Evolutionary conservation across 257 asterid species (phyloP), one percentile per base, ranked within the genome.

Genomic region (Gentiana macrophylla): DNA sequence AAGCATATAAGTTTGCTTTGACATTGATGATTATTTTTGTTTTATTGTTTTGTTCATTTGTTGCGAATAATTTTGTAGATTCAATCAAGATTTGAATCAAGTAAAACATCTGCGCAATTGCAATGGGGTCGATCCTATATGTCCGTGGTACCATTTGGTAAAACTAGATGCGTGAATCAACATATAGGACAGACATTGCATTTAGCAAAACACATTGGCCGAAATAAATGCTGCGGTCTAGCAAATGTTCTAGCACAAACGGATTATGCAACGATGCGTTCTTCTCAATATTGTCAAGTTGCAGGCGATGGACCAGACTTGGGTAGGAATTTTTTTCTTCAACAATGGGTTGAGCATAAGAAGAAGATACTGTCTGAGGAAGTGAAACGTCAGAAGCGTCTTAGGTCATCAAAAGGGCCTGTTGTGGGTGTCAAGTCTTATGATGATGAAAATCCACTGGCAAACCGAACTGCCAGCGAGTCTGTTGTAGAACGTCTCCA

Each of bases 401-500:
- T 41, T 50, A 64, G 69, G 53, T 53, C 52, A 43, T 54, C 56
- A 7, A 79, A 64, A 52, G 72, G 68, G 55, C 70, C 79, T 62
- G 64, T 49, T 59, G 12, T 64, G 53, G 72, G 67, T 55, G 77
- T 66, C 51, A 63, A 61, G 60, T 60, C 83, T 61, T 44, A 51
- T 57, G 52, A 41, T 46, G 62, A 73, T 66, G 49, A 64, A 50
- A 82, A 81, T 76, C 74, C 84, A 57, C 61, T 49, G 60, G 62
- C 72, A 59, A 77, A 74, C 68, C 95, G 87, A 66, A 90, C 93
- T 48, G 67, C 80, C 46, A 91, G 94, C 77, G 93, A 87, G 67
- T 71, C 95, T 53, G 83, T 82, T 70, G 74, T 84, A 15, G 98
- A 97, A 55, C 62, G 63, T 65, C 68, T 84, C 59, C 67, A 79